Base-by-base conservation (phyloP, 140 eudicot species). In the Bidens hawaiensis region DNA sequence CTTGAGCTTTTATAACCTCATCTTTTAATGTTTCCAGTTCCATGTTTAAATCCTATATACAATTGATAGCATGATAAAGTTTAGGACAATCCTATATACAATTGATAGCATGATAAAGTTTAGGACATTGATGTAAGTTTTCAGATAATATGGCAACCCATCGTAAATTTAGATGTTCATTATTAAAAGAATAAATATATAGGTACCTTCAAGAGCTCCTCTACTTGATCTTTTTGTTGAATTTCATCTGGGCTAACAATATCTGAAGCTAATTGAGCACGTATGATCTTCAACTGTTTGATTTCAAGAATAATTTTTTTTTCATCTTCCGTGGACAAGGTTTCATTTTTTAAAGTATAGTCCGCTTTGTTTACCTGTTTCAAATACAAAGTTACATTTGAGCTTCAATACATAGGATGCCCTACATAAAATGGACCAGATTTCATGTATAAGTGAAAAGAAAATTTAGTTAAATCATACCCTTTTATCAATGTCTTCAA, bases 281-380 rank as follows among this genome's bases (percentile, higher is more conserved):
- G 78, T 11, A 67, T 76, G 23, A 64, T 68, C 61, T 77, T 84
- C 79, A 77, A 49, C 47, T 70, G 80, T 69, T 84, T 79, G 53
- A 84, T 79, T 75, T 81, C 80, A 27, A 72, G 82, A 62, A 79
- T 68, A 43, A 82, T 23, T 28, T 62, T 71, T 25, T 72, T 88
- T 74, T 84, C 96, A 64, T 88, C 90, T 31, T 79, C 76, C 56
- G 73, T 55, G 1, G 69, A 56, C 55, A 64, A 59, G 6, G 85
- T 82, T 53, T 78, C 85, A 31, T 74, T 77, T 71, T 77, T 68
- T 8, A 82, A 82, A 77, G 58, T 73, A 41, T 47, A 81, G 18
- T 85, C 86, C 84, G 72, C 62, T 46, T 60, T 31, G 21, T 24
- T 8, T 63, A 82, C 78, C 95, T 89, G 84, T 18, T 65, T 42